Evolutionary conservation across 2,329 filamentous ascomycete species (phyloP).

Genomic region (Verticillium albo-atrum): DNA sequence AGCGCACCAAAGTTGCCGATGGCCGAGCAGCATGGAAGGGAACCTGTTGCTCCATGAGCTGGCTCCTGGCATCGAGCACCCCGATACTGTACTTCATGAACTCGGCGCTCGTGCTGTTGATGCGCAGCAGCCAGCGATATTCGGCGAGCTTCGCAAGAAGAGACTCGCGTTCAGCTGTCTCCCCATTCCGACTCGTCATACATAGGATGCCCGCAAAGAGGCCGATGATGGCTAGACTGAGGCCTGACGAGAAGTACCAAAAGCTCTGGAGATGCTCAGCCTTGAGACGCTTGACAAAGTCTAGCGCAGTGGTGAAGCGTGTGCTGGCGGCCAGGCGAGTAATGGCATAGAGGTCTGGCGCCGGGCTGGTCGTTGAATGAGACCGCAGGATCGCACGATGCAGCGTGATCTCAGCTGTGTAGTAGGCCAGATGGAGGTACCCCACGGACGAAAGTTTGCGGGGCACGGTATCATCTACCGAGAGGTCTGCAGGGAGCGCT

Average conservation of each 20-base stretch:
- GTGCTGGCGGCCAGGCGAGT: constrained; percentile 19
- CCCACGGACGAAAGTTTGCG: constrained; percentile 33
- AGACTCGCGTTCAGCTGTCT: constrained; percentile 1
- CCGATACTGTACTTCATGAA: constrained; percentile 10
- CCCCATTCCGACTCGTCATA: constrained; percentile 7
- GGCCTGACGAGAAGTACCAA: constrained; percentile 30
- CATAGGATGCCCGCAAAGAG: constrained; percentile 22
- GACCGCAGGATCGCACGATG: constrained; percentile 36
- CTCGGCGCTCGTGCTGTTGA: constrained; percentile 6
- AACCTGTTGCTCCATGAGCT: constrained; percentile 7
- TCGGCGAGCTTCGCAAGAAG: constrained; percentile 10
- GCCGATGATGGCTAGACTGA: constrained; percentile 25
- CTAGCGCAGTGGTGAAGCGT: constrained; percentile 24
- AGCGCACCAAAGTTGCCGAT: neutral
- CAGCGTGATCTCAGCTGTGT: constrained; percentile 36
- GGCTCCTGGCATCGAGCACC: constrained; percentile 6
- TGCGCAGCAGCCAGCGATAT: constrained; percentile 12
- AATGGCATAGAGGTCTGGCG: constrained; percentile 6
- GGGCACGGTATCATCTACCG: constrained; percentile 31
- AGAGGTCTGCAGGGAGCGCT: constrained; percentile 35
- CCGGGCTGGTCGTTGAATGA: constrained; percentile 4
- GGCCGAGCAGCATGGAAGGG: neutral
- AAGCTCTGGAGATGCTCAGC: constrained; percentile 35
- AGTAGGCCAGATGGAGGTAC: constrained; percentile 36
- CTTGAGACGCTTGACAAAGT: constrained; percentile 27